Evolutionary conservation across 805 yeast species (phyloP).

Genomic region (Kuraishia piskuri): DNA sequence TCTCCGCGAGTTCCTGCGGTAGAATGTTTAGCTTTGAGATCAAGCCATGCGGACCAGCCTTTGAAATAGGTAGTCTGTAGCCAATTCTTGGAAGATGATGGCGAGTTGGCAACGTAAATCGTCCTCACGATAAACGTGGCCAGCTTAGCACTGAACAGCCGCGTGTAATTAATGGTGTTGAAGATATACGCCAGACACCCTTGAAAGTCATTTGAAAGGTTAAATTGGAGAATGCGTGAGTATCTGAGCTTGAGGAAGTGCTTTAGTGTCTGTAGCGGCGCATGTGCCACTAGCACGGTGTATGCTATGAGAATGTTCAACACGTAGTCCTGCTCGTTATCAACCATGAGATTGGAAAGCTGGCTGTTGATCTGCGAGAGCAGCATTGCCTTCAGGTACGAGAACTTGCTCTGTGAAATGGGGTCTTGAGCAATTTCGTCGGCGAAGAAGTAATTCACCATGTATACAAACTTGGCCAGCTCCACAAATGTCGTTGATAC

Average conservation of each 20-base stretch:
- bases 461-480: slow-evolving; percentile 16
- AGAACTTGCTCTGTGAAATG: slow-evolving; percentile 8
- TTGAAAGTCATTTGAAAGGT: slow-evolving; percentile 13
- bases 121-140: slow-evolving; percentile 12
- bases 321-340: slow-evolving; percentile 20
- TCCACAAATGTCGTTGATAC: slow-evolving; percentile 12
- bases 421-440: slow-evolving; percentile 7
- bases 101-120: slow-evolving; percentile 10
- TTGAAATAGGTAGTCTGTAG: slow-evolving; percentile 13
- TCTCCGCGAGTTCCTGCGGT: background rate
- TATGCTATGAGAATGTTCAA: slow-evolving; percentile 16
- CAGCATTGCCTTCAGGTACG: slow-evolving; percentile 11
- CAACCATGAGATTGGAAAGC: slow-evolving; percentile 13
- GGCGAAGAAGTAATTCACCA: slow-evolving; percentile 14
- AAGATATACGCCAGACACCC: slow-evolving; percentile 18
- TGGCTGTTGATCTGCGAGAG: slow-evolving; percentile 12
- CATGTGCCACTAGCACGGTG: slow-evolving; percentile 10
- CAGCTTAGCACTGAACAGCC: slow-evolving; percentile 15
- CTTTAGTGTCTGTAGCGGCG: slow-evolving; percentile 14
- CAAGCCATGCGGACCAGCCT: slow-evolving; percentile 21
- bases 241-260: slow-evolving; percentile 17
- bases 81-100: slow-evolving; percentile 16
- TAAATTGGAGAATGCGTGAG: slow-evolving; percentile 6
- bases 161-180: slow-evolving; percentile 18
- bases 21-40: slow-evolving; percentile 3